Base-by-base conservation (phyloP, 495 filamentous ascomycete genomes). In the Rhizodiscina lignyota region DNA sequence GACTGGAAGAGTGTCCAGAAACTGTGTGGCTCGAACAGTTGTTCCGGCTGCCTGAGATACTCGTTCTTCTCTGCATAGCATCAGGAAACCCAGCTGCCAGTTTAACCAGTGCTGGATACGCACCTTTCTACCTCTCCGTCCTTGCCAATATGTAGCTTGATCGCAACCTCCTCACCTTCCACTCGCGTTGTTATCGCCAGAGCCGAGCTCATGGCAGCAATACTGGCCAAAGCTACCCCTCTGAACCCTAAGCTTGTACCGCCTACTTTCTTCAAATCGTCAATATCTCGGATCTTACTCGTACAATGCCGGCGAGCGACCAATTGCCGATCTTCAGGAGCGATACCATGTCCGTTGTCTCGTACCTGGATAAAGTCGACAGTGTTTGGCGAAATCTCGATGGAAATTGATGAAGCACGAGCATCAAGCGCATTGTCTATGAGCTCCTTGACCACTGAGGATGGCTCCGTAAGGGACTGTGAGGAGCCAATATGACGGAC, bases 401-500 rank as follows among this genome's bases (percentile, higher is more conserved):
- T 59, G 20, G 71, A 64, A 24, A 94, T 59, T 0, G 70, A 69
- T 1, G 76, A 73, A 2, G 86, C 79, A 16, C 64, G 66, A 1
- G 86, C 80, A 52, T 96, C 89, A 11, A 96, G 63, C 18, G 85
- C 72, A 52, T 97, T 94, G 41, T 96, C 87, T 32, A 97, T 44
- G 13, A 96, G 69, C 49, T 97, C 89, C 53, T 97, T 97, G 35
- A 92, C 68, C 12, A 92, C 57, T 2, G 72, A 68, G 28, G 67
- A 65, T 4, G 86, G 65, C 29, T 79, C 74, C 3, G 75, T 70
- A 41, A 94, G 72, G 37, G 66, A 70, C 42, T 83, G 71, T 16
- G 74, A 60, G 5, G 84, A 81, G 35, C 79, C n/a, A n/a, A n/a
- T n/a, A n/a, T n/a, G n/a, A n/a, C n/a, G n/a, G n/a, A n/a, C n/a